Evolutionary conservation across 805 yeast species (phyloP), one percentile per base, ranked within the genome.

Genomic region (Candida arabinofermentans): DNA sequence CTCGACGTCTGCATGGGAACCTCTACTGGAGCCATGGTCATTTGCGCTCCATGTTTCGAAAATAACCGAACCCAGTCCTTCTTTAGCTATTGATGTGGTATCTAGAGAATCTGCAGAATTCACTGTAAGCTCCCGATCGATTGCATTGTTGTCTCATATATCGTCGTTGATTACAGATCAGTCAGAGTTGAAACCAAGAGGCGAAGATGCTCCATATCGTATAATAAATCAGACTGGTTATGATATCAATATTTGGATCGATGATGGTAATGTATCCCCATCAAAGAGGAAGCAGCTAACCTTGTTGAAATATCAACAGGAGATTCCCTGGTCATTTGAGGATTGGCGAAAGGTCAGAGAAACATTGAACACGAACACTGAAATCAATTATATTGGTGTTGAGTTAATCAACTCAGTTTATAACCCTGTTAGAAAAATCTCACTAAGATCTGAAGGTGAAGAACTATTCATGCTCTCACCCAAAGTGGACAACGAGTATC

Each of bases 1-100:
- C 59, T 77, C 96, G 0, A 79, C 85, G 47, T 89, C 96, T 3
- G 76, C 88, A 0, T 90, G 99, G 98, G 98, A 93, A 55, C 97
- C 99, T 0, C 67, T 93, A 35, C 61, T 93, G 37, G 99, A 93
- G 55, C 83, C 91, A 0, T 85, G 96, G 86, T 82, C 87, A 6
- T 69, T 91, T 38, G 80, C 87, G 0, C 63, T 86, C 10, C 87
- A 85, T 58, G 77, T 84, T 2, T 70, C 86, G 1, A 76, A 74
- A 40, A 64, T 64, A 0, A 44, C 57, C 0, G 69, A 68, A 12
- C 73, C 78, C 0, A 70, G 71, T 5, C 68, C 74, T 5, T 67
- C 76, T 16, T 53, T 83, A 3, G 58, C 72, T 27, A 69, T 91
- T 34, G 90, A 87, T 54, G 66, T 93, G 5, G 75, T 77, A n/a